Evolutionary conservation across 1,139 yeast species (phyloP), one percentile per base, ranked within the genome.

Genomic region (Sugiyamaella novakii): DNA sequence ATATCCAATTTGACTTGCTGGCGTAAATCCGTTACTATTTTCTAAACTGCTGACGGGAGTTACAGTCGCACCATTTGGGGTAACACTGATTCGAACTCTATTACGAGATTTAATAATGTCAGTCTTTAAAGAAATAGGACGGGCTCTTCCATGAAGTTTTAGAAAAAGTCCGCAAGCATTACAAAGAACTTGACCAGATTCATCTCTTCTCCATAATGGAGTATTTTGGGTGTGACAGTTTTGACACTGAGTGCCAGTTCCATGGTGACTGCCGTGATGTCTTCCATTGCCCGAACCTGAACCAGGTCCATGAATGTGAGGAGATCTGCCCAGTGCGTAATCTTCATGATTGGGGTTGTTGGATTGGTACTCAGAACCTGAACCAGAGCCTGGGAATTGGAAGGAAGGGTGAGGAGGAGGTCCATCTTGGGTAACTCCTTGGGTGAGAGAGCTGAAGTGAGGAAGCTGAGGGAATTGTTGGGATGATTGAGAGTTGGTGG

Each of bases 171-270:
- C 98, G 71, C 97, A 91, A 3, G 98, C 98, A 70, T 91, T 91
- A 67, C 98, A 91, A 46, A 91, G 76, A 12, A 88, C 95, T 58
- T 87, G 94, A 12, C 98, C 98, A 14, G 86, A 80, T 64, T 89
- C 96, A 67, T 89, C 96, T 59, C 97, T 76, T 67, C 98, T 77
- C 98, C 98, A 91, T 22, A 91, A 73, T 0, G 98, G 98, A 1
- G 98, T 91, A 1, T 92, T 89, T 53, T 87, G 86, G 4, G 98
- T 91, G 60, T 84, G 79, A 70, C 98, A 91, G 67, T 91, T 91
- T 59, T 85, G 87, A 67, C 97, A 91, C 31, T 37, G 39, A 27
- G 50, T 83, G 8, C 46, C 43, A 25, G 43, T 30, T 5, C 43
- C 48, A 15, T 45, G 48, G 22, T 45, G 49, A n/a, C 45, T 33